A percentile compares a stretch with the other conserved stretches of the same genome.
phyloP scores from a whole-genome alignment of 306 rosid genomes.

The Styphnolobium japonicum region DNA sequence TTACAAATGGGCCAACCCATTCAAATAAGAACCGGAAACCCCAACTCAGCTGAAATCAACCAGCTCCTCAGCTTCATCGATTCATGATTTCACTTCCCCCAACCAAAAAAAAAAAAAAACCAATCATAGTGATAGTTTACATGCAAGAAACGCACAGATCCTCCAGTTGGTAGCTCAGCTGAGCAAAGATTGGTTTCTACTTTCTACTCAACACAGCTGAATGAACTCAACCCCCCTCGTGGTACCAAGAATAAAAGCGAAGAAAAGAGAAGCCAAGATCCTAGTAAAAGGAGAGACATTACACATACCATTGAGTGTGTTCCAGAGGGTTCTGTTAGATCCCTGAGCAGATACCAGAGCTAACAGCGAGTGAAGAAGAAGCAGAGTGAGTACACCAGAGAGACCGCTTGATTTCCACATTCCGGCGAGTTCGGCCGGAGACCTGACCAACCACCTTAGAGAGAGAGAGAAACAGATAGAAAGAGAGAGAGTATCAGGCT shows the following conservation, averaged over 20 bases:
- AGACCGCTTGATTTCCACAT: constrained; percentile 69
- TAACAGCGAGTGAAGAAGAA: constrained; percentile 42
- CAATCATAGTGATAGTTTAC: too few species aligned
- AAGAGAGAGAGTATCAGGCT: neutral
- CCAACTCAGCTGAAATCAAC: neutral
- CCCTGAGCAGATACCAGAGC: constrained; percentile 72
- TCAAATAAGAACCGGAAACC: neutral
- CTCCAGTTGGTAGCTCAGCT: neutral
- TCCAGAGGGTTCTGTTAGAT: constrained; percentile 51
- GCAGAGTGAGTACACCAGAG: constrained; percentile 28
- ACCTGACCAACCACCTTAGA: neutral
- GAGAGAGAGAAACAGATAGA: neutral
- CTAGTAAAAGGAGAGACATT: neutral
- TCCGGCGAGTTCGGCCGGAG: constrained; percentile 28
- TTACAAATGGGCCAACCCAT: neutral
- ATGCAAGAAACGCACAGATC: constrained; percentile 13
- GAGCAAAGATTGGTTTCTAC: neutral
- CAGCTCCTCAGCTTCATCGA: neutral
- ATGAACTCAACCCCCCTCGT: neutral
- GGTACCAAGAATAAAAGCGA: neutral
- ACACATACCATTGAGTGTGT: constrained; percentile 59
- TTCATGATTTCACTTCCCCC: neutral
- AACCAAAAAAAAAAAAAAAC: too few species aligned
- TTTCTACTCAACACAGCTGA: neutral
- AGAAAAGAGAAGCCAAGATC: neutral